Evolutionary conservation across 2,329 filamentous ascomycete genomes (phyloP), one percentile per base, ranked within the genome.

Genomic region (Myriosclerotinia scirpicola): DNA sequence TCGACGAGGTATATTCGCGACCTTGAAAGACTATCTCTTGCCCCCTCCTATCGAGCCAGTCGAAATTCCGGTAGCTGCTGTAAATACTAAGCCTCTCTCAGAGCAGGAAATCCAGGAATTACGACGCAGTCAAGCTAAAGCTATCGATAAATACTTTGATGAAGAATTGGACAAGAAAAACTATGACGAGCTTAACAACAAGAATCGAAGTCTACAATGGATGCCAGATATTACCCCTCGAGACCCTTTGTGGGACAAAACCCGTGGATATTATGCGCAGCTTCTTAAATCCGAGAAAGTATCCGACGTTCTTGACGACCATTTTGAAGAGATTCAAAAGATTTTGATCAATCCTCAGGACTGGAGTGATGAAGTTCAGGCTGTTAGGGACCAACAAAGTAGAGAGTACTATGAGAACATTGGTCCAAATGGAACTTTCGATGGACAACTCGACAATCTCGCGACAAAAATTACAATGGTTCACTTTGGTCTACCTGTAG

Each of bases 391-490:
- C 38, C 22, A 42, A 20, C 46, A 66, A 36, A 62, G 48, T 38
- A 54, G 20, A 56, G 64, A 61, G 11, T 66, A 62, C 17, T 61
- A 66, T 17, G 55, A 40, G 5, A 62, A 54, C 30, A 34, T 66
- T 20, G 40, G 55, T 8, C 48, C 56, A n/a, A n/a, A 30, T 7
- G 64, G 64, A 30, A 11, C n/a, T 40, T 66, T 66, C 7, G 17
- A 54, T 15, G 64, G 64, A 30, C n/a, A 66, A 46, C 46, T 62
- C 8, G 69, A 76, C 30, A 76, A 76, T 54, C 54, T 74, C 17
- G 65, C 69, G 8, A 76, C 74, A 8, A 76, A 76, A 62, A 60
- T 76, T 20, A 69, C 73, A 11, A 76, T 76, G 75, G 42, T 73
- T 15, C 64, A 74, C 56, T 76, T 75, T 59, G 75, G 75, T 15